Base-by-base conservation (phyloP, 495 filamentous ascomycete species). In the Evernia prunastri region DNA sequence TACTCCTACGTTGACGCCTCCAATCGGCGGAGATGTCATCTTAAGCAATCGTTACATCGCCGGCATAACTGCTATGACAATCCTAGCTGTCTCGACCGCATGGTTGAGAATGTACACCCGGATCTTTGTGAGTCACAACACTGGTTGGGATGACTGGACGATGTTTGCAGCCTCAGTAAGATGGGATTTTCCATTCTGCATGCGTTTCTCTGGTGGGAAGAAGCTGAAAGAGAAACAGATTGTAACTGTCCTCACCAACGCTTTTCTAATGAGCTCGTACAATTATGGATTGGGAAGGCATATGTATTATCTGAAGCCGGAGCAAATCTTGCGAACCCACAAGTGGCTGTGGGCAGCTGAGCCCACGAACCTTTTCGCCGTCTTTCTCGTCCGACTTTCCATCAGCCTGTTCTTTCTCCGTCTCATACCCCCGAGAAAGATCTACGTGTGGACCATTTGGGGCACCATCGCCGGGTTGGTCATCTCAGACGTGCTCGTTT, bases 101-200 rank as follows among this genome's bases (percentile, higher is more conserved):
- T 66, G 64, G 64, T 29, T 66, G 17, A 57, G 64, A 49, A 61
- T 66, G 45, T 66, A 66, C 37, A 60, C 47, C 20, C 64, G 64
- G 6, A 35, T 60, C 4, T 61, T 66, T 57, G 64, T 62, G 45
- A 61, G 56, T 42, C 64, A 37, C 4, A 66, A 66, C 36, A 20
- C 56, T 25, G 35, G 64, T 13, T 66, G 64, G 64, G 64, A 66
- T 37, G 64, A 66, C 58, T 66, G 51, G 43, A 66, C 59, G 15
- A 66, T 66, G 64, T 62, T 66, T 58, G 58, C 39, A 63, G 64
- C 64, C 17, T 66, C 64, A n/a, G 64, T 66, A 53, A 54, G 72
- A 35, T 74, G 66, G 39, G 17, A 13, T 13, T 42, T 42, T 13
- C n/a, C n/a, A n/a, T n/a, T n/a, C 17, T 42, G 10, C 6, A 9